Evolutionary conservation across 169 alveolate species (phyloP).

Genomic region (Eimeria maxima): DNA sequence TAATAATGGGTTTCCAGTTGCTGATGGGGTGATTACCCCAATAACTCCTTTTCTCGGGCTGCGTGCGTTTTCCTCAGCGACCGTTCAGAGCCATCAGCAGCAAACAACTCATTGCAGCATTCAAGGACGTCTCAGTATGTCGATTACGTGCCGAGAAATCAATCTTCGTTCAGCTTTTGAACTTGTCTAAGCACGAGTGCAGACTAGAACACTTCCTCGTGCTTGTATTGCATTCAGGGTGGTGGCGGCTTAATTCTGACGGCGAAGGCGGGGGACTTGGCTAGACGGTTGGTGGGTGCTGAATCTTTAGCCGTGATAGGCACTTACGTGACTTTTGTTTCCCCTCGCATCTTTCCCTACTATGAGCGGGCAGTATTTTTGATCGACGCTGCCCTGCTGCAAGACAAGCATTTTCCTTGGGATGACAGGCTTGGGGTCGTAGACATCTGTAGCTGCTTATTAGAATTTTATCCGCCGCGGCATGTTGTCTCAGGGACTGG

Average conservation of each 20-base stretch:
- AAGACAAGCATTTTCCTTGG: neutral
- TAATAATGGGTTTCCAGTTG: neutral
- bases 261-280: constrained; percentile 65
- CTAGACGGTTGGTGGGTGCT: constrained; percentile 58
- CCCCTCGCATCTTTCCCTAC: neutral
- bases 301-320: neutral
- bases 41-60: neutral
- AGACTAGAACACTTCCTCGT: neutral
- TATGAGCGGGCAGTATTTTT: neutral
- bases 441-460: too few relatives aligned
- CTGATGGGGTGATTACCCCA: neutral
- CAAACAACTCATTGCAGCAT: constrained; percentile 54
- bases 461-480: neutral
- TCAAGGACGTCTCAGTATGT: constrained; percentile 70
- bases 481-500: constrained; percentile 49
- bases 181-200: neutral
- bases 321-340: neutral
- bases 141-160: neutral
- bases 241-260: constrained; percentile 71
- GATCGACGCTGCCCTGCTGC: neutral
- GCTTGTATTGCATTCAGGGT: constrained; percentile 31
- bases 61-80: constrained; percentile 56
- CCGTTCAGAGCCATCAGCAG: constrained; percentile 38
- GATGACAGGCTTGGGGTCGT: neutral
- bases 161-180: neutral